Evolutionary conservation across 2,329 filamentous ascomycete genomes (phyloP).

Genomic region (Curvularia lunata): DNA sequence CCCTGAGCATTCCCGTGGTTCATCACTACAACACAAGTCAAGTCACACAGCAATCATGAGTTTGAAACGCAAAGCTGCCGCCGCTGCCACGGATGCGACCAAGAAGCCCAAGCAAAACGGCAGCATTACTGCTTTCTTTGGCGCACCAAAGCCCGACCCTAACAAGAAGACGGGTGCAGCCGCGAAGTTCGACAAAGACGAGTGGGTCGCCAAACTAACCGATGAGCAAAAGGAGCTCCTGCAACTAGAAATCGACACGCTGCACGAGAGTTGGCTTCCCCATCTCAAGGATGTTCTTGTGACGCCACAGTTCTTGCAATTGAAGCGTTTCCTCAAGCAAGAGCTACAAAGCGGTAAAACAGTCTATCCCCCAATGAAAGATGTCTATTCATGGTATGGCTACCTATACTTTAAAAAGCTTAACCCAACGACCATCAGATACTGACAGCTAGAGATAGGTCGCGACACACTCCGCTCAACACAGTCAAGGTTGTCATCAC

Average conservation of each 20-base stretch:
- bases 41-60: slow-evolving; percentile 49
- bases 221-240: slow-evolving; percentile 83
- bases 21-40: slow-evolving; percentile 4
- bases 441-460: slow-evolving; percentile 64
- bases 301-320: slow-evolving; percentile 77
- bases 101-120: slow-evolving; percentile 66
- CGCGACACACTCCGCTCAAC: slow-evolving; percentile 86
- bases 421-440: background rate
- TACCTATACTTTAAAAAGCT: background rate
- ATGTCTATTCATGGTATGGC: slow-evolving; percentile 91
- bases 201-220: slow-evolving; percentile 82
- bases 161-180: slow-evolving; percentile 30
- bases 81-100: slow-evolving; percentile 52
- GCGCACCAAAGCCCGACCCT: slow-evolving; percentile 59
- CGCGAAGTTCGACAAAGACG: slow-evolving; percentile 78
- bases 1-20: background rate
- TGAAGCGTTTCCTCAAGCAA: slow-evolving; percentile 85
- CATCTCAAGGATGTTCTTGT: slow-evolving; percentile 86
- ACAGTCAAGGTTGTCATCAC: slow-evolving; percentile 91
- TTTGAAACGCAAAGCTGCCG: slow-evolving; percentile 59
- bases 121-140: slow-evolving; percentile 90
- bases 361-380: slow-evolving; percentile 84
- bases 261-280: slow-evolving; percentile 90
- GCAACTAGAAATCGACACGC: slow-evolving; percentile 86
- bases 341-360: slow-evolving; percentile 77